Evolutionary conservation across 129 eudicot genomes (phyloP).

Genomic region (Calendula officinalis): DNA sequence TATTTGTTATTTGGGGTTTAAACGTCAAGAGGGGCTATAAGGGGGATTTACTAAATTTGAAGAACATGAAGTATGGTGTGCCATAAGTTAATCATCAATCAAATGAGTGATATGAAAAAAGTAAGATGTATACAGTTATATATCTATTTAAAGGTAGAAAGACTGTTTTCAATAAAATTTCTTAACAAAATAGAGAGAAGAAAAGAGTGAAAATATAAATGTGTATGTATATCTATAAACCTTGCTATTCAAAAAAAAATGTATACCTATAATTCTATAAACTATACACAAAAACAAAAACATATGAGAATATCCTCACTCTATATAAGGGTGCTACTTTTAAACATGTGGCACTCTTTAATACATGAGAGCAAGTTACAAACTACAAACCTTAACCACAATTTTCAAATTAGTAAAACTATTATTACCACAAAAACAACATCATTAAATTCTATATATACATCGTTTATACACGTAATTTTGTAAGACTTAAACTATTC

Average conservation of each 20-base stretch:
- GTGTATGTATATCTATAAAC: too few species aligned
- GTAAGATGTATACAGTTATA: too few species aligned
- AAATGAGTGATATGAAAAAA: too few species aligned
- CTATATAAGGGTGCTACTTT: slow-evolving; percentile 31
- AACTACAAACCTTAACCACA: slow-evolving; percentile 35
- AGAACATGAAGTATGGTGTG: slow-evolving; percentile 3
- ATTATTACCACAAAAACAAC: slow-evolving; percentile 31
- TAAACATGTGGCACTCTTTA: slow-evolving; percentile 38
- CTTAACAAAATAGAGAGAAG: too few species aligned
- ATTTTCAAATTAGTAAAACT: slow-evolving; percentile 37
- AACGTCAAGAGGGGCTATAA: slow-evolving; percentile 19
- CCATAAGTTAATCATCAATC: background rate
- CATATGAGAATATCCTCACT: slow-evolving; percentile 2
- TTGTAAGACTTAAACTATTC: slow-evolving; percentile 29
- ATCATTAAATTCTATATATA: slow-evolving; percentile 28
- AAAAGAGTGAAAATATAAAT: too few species aligned
- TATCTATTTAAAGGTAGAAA: too few species aligned
- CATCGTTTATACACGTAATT: too few species aligned
- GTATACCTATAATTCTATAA: too few species aligned
- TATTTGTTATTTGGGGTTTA: background rate
- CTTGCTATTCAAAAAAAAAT: too few species aligned
- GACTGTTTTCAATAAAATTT: too few species aligned
- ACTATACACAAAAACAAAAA: too few species aligned
- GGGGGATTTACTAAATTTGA: slow-evolving; percentile 7
- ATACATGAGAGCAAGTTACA: slow-evolving; percentile 37